Conservation (phyloP, 805 yeast species). For the Priceomyces castillae region DNA sequence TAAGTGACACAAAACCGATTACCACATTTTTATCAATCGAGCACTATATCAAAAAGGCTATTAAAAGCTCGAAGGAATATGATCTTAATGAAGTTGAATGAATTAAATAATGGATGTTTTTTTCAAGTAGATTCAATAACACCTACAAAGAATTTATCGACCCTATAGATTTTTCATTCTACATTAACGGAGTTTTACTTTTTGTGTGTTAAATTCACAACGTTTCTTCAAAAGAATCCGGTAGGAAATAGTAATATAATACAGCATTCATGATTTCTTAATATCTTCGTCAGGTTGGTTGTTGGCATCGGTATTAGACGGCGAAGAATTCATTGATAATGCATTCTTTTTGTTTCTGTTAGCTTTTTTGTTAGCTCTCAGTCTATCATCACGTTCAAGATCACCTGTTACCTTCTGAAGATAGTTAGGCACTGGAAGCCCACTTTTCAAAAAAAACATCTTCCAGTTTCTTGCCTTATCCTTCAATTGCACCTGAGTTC, state of each 20-base stretch:
- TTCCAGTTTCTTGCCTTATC: conserved; percentile 98
- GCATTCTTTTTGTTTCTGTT: conserved; percentile 35
- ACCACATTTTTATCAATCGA: conserved; percentile 4
- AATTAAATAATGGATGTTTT: too few species aligned
- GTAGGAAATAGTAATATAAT: background rate
- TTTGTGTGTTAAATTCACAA: too few species aligned
- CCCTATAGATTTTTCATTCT: too few species aligned
- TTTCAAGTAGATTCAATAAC: too few species aligned
- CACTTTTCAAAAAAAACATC: conserved; percentile 74
- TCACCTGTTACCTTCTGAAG: conserved; percentile 86
- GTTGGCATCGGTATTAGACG: conserved; percentile 38
- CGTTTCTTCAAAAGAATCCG: too few species aligned
- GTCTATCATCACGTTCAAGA: conserved; percentile 52
- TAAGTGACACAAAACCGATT: conserved; percentile 9
- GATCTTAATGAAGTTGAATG: too few species aligned
- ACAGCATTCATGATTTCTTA: conserved; percentile 3
- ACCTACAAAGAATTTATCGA: too few species aligned
- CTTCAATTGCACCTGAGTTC: conserved; percentile 89
- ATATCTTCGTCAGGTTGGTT: conserved; percentile 8
- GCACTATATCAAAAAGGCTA: background rate
- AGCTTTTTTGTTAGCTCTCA: conserved; percentile 27
- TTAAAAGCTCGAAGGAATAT: too few species aligned
- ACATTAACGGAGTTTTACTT: too few species aligned
- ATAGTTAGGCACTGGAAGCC: conserved; percentile 75
- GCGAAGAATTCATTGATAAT: background rate